phyloP scores from a whole-genome alignment of 768 basidiomycete genomes.

The Mycena chlorophos region DNA sequence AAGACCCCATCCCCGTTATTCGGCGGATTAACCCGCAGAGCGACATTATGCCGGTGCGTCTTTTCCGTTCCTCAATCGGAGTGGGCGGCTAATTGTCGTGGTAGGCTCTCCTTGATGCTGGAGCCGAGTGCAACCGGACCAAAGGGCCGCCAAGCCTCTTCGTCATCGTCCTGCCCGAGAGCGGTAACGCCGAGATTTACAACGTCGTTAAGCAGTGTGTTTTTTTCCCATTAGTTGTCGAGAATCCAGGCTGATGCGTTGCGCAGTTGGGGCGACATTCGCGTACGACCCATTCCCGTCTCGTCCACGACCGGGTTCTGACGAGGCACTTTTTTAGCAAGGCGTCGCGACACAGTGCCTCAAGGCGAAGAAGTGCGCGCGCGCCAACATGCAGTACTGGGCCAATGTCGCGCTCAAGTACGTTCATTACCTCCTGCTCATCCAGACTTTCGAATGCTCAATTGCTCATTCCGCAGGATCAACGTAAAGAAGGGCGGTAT shows the following conservation, averaged over 20 bases:
- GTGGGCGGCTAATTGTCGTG: background rate
- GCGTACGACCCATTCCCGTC: conserved; percentile 40
- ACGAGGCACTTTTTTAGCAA: conserved; percentile 36
- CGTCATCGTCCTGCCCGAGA: conserved; percentile 69
- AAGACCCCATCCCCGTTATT: conserved; percentile 46
- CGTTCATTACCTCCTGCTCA: conserved; percentile 26
- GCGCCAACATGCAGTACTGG: conserved; percentile 73
- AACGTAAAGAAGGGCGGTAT: conserved; percentile 86
- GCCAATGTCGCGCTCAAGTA: conserved; percentile 82
- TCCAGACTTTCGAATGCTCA: conserved; percentile 5
- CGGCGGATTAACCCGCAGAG: conserved; percentile 60
- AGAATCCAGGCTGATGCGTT: conserved; percentile 33
- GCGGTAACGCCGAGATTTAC: conserved; percentile 73
- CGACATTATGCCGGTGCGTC: conserved; percentile 46
- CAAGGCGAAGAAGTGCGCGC: conserved; percentile 61
- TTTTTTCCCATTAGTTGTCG: background rate
- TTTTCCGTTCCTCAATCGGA: background rate
- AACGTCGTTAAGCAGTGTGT: conserved; percentile 76
- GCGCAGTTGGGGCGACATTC: conserved; percentile 68
- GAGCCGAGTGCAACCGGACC: conserved; percentile 42
- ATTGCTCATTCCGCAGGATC: conserved; percentile 45
- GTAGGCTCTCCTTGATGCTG: conserved; percentile 53
- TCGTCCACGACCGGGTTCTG: background rate
- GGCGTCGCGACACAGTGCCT: conserved; percentile 82
- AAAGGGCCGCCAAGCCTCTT: conserved; percentile 49